These are phyloP conservation scores for Pittosporum tobira DNA, from an alignment of 129 eudicot species.

Conservation along the genomic window DNA sequence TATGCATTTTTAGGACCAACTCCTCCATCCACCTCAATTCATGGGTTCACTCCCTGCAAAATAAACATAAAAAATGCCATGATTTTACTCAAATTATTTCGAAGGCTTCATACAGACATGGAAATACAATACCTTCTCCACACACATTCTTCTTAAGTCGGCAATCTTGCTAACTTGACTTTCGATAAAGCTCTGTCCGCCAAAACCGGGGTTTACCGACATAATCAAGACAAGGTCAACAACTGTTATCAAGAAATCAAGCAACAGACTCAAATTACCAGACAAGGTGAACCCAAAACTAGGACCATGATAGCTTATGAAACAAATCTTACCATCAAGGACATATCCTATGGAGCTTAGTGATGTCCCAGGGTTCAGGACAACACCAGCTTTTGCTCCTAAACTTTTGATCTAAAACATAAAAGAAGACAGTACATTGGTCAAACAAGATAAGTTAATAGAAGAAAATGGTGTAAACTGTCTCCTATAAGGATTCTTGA, in stretches of 20 bases:
- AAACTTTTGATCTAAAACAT: slow-evolving; percentile 61
- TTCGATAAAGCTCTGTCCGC: slow-evolving; percentile 96
- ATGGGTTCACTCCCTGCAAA: slow-evolving; percentile 87
- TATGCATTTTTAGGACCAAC: slow-evolving; percentile 82
- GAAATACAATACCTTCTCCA: slow-evolving; percentile 55
- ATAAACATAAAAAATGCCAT: neutral
- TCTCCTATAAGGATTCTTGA: neutral
- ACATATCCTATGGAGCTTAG: slow-evolving; percentile 72
- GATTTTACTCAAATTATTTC: neutral
- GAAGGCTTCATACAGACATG: slow-evolving; percentile 3
- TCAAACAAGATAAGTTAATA: neutral
- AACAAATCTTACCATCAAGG: slow-evolving; percentile 65
- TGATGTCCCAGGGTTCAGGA: slow-evolving; percentile 91
- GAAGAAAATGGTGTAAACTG: neutral
- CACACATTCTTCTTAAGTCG: slow-evolving; percentile 72
- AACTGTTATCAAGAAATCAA: slow-evolving; percentile 29
- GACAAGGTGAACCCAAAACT: neutral
- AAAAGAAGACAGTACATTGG: slow-evolving; percentile 6
- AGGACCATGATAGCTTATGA: too few species aligned
- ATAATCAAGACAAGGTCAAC: slow-evolving; percentile 87
- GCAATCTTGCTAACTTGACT: slow-evolving; percentile 95
- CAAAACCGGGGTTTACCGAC: slow-evolving; percentile 98
- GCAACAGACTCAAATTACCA: neutral
- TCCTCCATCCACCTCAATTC: slow-evolving; percentile 99
- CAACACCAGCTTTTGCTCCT: slow-evolving; percentile 98